Conservation (phyloP, 1,139 yeast species). For the Lodderomyces orthopsilosis region DNA sequence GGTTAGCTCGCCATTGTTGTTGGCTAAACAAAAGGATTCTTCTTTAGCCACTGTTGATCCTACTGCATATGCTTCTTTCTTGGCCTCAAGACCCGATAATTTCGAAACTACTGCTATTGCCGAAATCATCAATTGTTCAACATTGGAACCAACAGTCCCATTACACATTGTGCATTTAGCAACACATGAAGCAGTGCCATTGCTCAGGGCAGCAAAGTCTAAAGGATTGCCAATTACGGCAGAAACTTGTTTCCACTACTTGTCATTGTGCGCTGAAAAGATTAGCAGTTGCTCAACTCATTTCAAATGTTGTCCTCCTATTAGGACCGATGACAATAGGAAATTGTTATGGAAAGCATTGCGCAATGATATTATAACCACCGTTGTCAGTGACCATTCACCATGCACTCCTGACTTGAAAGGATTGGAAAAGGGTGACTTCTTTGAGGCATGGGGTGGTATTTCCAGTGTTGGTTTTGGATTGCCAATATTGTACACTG, state of each 20-base stretch:
- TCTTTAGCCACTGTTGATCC: constrained; percentile 53
- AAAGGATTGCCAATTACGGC: constrained; percentile 64
- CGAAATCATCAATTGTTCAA: constrained; percentile 63
- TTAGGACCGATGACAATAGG: constrained; percentile 70
- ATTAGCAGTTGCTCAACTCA: constrained; percentile 76
- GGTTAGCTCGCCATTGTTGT: constrained; percentile 10
- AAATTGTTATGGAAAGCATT: constrained; percentile 75
- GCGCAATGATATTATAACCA: constrained; percentile 60
- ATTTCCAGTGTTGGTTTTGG: constrained; percentile 92
- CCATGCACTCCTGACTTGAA: constrained; percentile 94
- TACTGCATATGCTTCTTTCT: constrained; percentile 67
- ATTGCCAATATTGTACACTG: constrained; percentile 74
- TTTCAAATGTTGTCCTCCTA: constrained; percentile 94
- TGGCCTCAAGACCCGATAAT: constrained; percentile 83
- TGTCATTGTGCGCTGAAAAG: constrained; percentile 71
- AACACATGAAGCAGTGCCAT: constrained; percentile 75
- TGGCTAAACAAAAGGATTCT: constrained; percentile 45
- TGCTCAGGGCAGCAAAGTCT: constrained; percentile 62
- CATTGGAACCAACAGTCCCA: constrained; percentile 59
- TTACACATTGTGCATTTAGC: constrained; percentile 90
- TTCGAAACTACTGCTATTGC: constrained; percentile 84
- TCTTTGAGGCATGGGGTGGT: constrained; percentile 97
- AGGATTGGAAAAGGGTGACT: constrained; percentile 79
- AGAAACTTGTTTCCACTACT: constrained; percentile 92
- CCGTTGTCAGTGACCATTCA: constrained; percentile 92